phyloP scores from a whole-genome alignment of 1,139 yeast genomes.

The Blastobotrys malaysiensis region DNA sequence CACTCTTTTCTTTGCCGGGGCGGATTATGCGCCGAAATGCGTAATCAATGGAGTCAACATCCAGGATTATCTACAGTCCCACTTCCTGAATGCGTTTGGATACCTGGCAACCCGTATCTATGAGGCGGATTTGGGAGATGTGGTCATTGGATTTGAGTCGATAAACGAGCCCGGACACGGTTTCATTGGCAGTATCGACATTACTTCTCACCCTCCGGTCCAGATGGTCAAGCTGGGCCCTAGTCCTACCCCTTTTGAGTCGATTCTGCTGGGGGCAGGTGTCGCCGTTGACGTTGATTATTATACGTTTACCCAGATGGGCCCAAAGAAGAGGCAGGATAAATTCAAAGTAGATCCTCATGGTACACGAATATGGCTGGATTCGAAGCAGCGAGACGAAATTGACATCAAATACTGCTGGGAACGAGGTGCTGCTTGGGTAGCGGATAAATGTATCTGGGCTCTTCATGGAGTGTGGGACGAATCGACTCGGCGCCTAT shows the following conservation, averaged over 20 bases:
- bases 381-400: conserved; percentile 30
- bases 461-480: conserved; percentile 77
- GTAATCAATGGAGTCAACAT: conserved; percentile 65
- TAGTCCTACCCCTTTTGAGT: conserved; percentile 30
- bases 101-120: conserved; percentile 51
- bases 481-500: conserved; percentile 34
- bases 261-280: conserved; percentile 61
- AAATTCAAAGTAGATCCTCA: conserved; percentile 53
- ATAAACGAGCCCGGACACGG: conserved; percentile 75
- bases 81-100: conserved; percentile 51
- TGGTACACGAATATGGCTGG: conserved; percentile 67
- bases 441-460: conserved; percentile 71
- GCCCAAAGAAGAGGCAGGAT: conserved; percentile 57
- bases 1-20: conserved; percentile 77
- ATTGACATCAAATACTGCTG: conserved; percentile 67
- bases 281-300: conserved; percentile 56
- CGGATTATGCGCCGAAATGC: conserved; percentile 62
- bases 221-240: conserved; percentile 29
- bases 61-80: conserved; percentile 68
- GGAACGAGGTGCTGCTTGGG: conserved; percentile 59
- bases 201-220: conserved; percentile 23
- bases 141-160: conserved; percentile 73
- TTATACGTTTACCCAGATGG: conserved; percentile 61
- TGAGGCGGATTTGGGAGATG: conserved; percentile 49
- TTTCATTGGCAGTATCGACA: conserved; percentile 26